Percentiles rank a stretch among this genome's conserved stretches.
Evolutionary conservation across 345 rosid species (phyloP).

Genomic region (Syzygium aromaticum): DNA sequence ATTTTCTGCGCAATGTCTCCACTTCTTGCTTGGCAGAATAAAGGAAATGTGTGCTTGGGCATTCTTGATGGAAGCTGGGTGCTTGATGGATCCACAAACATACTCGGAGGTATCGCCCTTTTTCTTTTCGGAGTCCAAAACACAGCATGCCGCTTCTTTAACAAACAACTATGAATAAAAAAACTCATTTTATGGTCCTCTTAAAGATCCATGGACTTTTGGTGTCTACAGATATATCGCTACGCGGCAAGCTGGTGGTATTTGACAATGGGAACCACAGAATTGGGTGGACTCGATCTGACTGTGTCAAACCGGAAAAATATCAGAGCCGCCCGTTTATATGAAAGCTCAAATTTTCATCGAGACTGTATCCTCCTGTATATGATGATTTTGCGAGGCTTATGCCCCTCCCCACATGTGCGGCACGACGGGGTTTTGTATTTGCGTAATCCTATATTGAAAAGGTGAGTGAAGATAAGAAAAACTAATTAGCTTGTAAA

Average conservation of each 20-base stretch:
- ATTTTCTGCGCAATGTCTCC: neutral
- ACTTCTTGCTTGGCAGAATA: constrained; percentile 24
- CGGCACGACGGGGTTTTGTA: neutral
- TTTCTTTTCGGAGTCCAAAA: neutral
- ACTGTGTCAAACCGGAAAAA: constrained; percentile 38
- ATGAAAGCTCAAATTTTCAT: constrained; percentile 4
- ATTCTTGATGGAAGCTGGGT: constrained; percentile 83
- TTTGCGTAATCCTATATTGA: neutral
- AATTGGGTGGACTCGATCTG: constrained; percentile 69
- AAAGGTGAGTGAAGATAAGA: neutral
- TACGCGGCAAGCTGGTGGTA: constrained; percentile 63
- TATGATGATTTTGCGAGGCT: neutral
- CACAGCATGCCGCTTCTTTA: neutral
- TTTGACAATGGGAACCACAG: constrained; percentile 65
- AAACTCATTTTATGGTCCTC: neutral
- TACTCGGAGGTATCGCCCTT: constrained; percentile 66
- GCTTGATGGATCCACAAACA: constrained; percentile 66
- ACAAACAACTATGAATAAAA: neutral
- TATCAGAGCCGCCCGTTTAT: constrained; percentile 23
- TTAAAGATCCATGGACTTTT: neutral
- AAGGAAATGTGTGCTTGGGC: constrained; percentile 84
- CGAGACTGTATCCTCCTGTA: neutral
- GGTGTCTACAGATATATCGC: constrained; percentile 47
- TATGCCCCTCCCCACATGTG: neutral
- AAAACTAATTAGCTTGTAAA: neutral